Conservation (phyloP, 345 rosid species). For the Schrenkiella parvula region DNA sequence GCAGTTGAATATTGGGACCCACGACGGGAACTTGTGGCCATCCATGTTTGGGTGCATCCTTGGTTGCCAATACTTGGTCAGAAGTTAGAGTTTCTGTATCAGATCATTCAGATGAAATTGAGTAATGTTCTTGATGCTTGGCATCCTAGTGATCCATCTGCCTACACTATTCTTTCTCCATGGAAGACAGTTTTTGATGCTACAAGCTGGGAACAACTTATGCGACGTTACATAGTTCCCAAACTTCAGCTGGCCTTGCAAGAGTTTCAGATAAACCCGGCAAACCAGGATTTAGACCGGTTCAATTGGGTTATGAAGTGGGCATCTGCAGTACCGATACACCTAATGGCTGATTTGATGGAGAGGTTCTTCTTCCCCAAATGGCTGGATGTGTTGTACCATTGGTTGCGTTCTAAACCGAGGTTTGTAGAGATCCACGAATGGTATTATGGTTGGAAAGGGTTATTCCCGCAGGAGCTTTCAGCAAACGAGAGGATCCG, state of each 20-base stretch:
- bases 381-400: conserved; percentile 87
- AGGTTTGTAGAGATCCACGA: conserved; percentile 68
- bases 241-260: conserved; percentile 80
- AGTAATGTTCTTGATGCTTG: conserved; percentile 85
- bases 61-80: conserved; percentile 87
- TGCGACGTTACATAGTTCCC: conserved; percentile 87
- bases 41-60: conserved; percentile 94
- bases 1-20: conserved; percentile 97
- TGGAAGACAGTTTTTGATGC: conserved; percentile 92
- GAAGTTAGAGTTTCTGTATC: conserved; percentile 69
- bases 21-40: conserved; percentile 67
- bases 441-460: conserved; percentile 86
- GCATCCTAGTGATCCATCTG: conserved; percentile 88
- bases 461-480: conserved; percentile 74
- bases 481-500: conserved; percentile 73
- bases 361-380: conserved; percentile 75
- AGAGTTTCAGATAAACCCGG: conserved; percentile 80
- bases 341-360: conserved; percentile 90
- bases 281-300: conserved; percentile 70
- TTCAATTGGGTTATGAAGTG: conserved; percentile 76
- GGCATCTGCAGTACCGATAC: conserved; percentile 79
- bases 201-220: conserved; percentile 80
- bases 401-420: conserved; percentile 70
- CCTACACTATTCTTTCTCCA: conserved; percentile 77
- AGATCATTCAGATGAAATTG: conserved; percentile 75